Evolutionary conservation across 768 basidiomycete genomes (phyloP).

Genomic region (Gloeostereum incarnatum): DNA sequence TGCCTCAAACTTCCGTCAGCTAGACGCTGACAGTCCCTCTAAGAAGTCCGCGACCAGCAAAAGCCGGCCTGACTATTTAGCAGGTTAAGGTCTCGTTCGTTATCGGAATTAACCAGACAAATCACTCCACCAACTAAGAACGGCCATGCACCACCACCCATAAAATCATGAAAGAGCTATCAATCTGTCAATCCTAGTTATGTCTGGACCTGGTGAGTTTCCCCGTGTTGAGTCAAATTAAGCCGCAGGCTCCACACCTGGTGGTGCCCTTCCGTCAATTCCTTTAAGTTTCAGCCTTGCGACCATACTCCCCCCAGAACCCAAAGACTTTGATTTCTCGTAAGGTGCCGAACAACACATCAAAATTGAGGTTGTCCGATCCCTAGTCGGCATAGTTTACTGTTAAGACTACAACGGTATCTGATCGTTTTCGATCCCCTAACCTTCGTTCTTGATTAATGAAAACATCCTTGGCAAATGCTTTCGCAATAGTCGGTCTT

Average conservation of each 20-base stretch:
- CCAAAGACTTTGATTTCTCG: constrained; percentile 87
- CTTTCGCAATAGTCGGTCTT: constrained; percentile 79
- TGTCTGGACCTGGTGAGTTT: constrained; percentile 78
- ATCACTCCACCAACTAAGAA: constrained; percentile 91
- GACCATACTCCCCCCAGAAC: constrained; percentile 76
- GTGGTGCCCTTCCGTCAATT: constrained; percentile 81
- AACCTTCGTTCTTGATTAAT: constrained; percentile 82
- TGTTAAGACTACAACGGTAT: constrained; percentile 80
- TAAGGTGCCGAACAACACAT: constrained; percentile 74
- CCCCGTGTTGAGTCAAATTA: constrained; percentile 81
- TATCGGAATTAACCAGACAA: constrained; percentile 97
- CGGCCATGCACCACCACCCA: constrained; percentile 86
- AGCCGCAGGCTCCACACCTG: constrained; percentile 69
- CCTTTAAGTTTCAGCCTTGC: constrained; percentile 74
- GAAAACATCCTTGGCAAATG: constrained; percentile 82
- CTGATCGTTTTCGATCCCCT: constrained; percentile 82
- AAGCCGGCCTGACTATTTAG: constrained; percentile 81
- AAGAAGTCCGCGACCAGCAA: constrained; percentile 73
- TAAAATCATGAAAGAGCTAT: constrained; percentile 80
- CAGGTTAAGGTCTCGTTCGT: constrained; percentile 91
- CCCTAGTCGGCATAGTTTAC: constrained; percentile 80
- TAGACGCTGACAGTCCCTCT: constrained; percentile 86
- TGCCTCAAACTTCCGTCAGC: constrained; percentile 82
- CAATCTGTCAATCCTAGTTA: constrained; percentile 73
- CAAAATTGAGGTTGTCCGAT: constrained; percentile 58